Base-by-base conservation (phyloP, 768 basidiomycete genomes). In the Candolleomyces efflorescens region DNA sequence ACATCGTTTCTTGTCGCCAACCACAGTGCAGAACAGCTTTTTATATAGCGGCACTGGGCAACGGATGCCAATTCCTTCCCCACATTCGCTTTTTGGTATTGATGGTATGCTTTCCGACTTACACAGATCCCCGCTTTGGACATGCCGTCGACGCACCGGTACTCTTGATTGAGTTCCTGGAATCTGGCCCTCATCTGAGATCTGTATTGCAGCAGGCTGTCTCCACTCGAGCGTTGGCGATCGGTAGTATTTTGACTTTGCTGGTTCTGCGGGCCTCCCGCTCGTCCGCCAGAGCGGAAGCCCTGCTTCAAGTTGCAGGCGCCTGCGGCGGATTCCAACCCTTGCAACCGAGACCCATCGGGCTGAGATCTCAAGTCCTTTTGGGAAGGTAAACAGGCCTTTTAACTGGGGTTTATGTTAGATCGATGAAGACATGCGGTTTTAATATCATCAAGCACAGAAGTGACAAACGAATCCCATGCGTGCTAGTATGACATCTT, bases 401-500 rank as follows among this genome's bases (percentile, higher is more conserved):
- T 36, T 50, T 20, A 50, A 24, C n/a, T 24, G 49, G 32, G 15
- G 37, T 10, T 22, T 38, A 53, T 53, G 51, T 36, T 38, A 53
- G 36, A 54, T 57, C 52, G 60, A 54, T 64, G 62, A 53, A 55
- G 57, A 68, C 76, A 76, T 71, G 75, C 75, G 75, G 74, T 70
- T 69, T 73, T 72, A 67, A 71, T 74, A 65, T 39, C 50, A 55
- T 53, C n/a, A 17, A 13, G n/a, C 59, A 63, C 56, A 62, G 57
- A 63, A 70, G 41, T 71, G 68, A 68, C 72, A 74, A 54, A 71
- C 66, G 65, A 68, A 61, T 67, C 65, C 59, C 54, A 69, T 66
- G 68, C 72, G 70, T 71, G 71, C 71, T 69, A 64, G 62, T 65
- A 70, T 67, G 69, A 65, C 63, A 68, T 65, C 60, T 61, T 62